phyloP scores from a whole-genome alignment of 805 yeast genomes.

The Lachancea meyersii region DNA sequence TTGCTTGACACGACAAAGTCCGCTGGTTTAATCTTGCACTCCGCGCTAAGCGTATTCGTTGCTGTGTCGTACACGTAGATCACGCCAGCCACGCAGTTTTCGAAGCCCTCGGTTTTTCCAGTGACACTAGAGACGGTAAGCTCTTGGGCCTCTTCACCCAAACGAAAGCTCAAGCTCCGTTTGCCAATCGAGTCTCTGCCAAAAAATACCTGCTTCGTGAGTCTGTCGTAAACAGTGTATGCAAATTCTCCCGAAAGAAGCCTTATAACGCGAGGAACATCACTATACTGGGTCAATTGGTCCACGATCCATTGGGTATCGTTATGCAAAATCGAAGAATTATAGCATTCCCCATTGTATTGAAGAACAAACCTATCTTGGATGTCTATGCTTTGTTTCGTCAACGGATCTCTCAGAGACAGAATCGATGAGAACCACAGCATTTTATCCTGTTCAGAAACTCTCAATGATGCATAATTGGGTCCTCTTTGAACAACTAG shows the following conservation, averaged over 20 bases:
- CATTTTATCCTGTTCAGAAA: slow-evolving; percentile 11
- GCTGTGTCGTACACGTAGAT: slow-evolving; percentile 41
- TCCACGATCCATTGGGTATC: slow-evolving; percentile 56
- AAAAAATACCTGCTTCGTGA: slow-evolving; percentile 46
- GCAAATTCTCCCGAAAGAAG: slow-evolving; percentile 80
- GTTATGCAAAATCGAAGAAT: slow-evolving; percentile 47
- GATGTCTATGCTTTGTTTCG: slow-evolving; percentile 57
- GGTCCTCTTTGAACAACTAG: slow-evolving; percentile 59
- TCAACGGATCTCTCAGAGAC: slow-evolving; percentile 72
- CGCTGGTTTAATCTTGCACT: slow-evolving; percentile 12
- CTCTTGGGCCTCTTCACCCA: slow-evolving; percentile 16
- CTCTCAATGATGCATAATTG: slow-evolving; percentile 39
- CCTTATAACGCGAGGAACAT: slow-evolving; percentile 31
- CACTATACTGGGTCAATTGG: slow-evolving; percentile 34
- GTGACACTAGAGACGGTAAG: slow-evolving; percentile 44
- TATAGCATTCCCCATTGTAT: slow-evolving; percentile 89
- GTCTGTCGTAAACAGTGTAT: slow-evolving; percentile 42
- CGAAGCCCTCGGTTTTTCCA: slow-evolving; percentile 29
- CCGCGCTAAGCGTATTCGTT: slow-evolving; percentile 14
- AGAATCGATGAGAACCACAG: slow-evolving; percentile 64
- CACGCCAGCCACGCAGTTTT: slow-evolving; percentile 51
- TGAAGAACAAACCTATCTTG: slow-evolving; percentile 46
- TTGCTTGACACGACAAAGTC: slow-evolving; percentile 18
- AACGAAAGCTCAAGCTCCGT: slow-evolving; percentile 56
- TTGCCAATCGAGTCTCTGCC: slow-evolving; percentile 83